These are phyloP conservation scores for Penicillium thymicola DNA, from an alignment of 2,329 filamentous ascomycete genomes.

Conservation along the genomic window DNA sequence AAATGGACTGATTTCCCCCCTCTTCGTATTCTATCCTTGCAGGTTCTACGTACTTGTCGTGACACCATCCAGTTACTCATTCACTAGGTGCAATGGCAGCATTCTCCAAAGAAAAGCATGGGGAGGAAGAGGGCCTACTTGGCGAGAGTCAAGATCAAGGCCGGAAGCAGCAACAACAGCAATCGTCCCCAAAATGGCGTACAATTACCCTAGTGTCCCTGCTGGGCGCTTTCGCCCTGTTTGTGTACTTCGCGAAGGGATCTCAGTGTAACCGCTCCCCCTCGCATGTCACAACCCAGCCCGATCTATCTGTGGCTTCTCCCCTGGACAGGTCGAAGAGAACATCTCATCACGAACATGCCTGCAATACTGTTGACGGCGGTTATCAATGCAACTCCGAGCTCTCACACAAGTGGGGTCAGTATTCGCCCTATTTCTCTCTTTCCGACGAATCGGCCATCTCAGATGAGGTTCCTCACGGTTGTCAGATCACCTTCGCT, in stretches of 20 bases:
- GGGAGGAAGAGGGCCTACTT: slow-evolving; percentile 9
- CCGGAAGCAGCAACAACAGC: not conserved
- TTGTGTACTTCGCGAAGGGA: slow-evolving; percentile 2
- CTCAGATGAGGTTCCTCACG: slow-evolving; percentile 56
- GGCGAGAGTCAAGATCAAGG: not conserved
- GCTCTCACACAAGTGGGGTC: slow-evolving; percentile 72
- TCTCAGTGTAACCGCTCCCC: slow-evolving; percentile 9
- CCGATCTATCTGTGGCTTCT: not conserved
- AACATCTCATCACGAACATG: not conserved
- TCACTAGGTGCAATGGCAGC: slow-evolving; percentile 3
- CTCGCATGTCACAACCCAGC: not conserved
- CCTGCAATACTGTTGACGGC: slow-evolving; percentile 53
- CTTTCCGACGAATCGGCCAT: slow-evolving; percentile 61
- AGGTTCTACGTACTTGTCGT: not conserved
- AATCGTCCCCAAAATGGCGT: not conserved
- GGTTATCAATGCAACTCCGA: slow-evolving; percentile 63
- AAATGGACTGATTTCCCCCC: not conserved
- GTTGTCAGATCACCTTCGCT: slow-evolving; percentile 75
- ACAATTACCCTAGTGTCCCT: slow-evolving; percentile 2
- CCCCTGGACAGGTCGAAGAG: not conserved
- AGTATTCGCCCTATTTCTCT: slow-evolving; percentile 81
- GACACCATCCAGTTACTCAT: not conserved
- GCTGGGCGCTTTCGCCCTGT: slow-evolving; percentile 5
- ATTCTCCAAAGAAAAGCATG: not conserved
- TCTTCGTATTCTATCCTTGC: not conserved